Evolutionary conservation across 2,329 filamentous ascomycete species (phyloP).

Genomic region (Myriosclerotinia curreyana): DNA sequence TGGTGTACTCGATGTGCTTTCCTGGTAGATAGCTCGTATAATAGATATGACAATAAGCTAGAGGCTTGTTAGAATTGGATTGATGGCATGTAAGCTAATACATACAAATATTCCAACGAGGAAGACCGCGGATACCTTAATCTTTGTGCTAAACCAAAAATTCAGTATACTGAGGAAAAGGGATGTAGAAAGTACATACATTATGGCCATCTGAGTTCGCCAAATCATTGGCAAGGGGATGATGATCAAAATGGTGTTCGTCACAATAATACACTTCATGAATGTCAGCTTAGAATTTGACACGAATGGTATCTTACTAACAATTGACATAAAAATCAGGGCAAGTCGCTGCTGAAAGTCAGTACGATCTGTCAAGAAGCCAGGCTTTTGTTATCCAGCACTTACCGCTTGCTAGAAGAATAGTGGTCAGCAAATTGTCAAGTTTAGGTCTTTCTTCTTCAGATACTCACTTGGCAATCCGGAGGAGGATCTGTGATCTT

Average conservation of each 20-base stretch:
- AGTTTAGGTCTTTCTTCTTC: not conserved
- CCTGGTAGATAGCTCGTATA: not conserved
- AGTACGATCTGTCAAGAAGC: not conserved
- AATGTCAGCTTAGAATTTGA: not conserved
- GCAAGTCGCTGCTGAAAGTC: not conserved
- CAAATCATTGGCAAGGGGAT: conserved; percentile 31
- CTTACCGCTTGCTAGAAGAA: conserved; percentile 1
- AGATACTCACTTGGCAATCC: conserved; percentile 17
- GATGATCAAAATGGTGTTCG: conserved; percentile 26
- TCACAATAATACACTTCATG: conserved; percentile 27
- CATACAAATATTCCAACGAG: conserved; percentile 28
- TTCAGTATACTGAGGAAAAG: not conserved
- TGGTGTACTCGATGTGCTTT: not conserved
- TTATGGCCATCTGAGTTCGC: conserved; percentile 20
- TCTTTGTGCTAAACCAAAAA: conserved; percentile 17
- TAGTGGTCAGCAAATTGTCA: not conserved
- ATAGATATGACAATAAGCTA: conserved; percentile 27
- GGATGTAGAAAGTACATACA: conserved; percentile 12
- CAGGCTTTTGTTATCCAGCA: not conserved
- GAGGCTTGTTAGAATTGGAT: not conserved
- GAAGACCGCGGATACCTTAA: conserved; percentile 26
- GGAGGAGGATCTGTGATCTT: not conserved
- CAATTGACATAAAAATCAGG: not conserved
- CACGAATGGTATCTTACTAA: not conserved
- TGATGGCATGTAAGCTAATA: too few species aligned